Base-by-base conservation (phyloP, 352 stramenopile species). In the Aphanomyces astaci region DNA sequence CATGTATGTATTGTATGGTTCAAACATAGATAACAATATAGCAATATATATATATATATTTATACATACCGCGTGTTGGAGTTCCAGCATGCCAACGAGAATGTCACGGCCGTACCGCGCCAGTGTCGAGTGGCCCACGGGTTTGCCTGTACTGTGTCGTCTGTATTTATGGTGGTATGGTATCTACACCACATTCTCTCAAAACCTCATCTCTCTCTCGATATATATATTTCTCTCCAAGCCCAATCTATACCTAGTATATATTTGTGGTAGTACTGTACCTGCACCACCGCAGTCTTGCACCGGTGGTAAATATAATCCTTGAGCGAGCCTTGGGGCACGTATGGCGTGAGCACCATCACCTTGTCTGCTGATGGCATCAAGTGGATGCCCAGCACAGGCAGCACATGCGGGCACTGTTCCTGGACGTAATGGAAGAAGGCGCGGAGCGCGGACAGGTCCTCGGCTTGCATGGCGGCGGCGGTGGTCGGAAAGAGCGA, bases 321-420 rank as follows among this genome's bases (percentile, higher is more conserved):
- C 19, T 64, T 64, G 32, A 64, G 56, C 56, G 56, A 64, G 15
- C 56, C 56, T 32, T 64, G 56, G n/a, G 31, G 31, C 33, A 64
- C 33, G 13, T 46, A 64, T 36, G 56, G 56, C 32, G 56, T 51
- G 19, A 64, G n/a, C 22, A 30, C 15, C 5, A 59, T 4, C n/a
- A 59, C 33, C n/a, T 59, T 59, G 15, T 32, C 33, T 4, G 51
- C 15, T 19, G 22, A 9, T n/a, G 51, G 22, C 25, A 59, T 59
- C 15, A 33, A 25, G 4, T 59, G 17, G 51, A 64, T 46, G 19
- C 52, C 56, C 7, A 64, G 24, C 17, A 64, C 56, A 5, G 56
- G 56, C 28, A 64, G 30, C 4, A 64, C 56, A 10, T 52, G 56
- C 5, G 56, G 56, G 36, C 32, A 64, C 9, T 22, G 19, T 2